These are phyloP conservation scores for Fistulina hepatica DNA, from an alignment of 1,284 basidiomycete genomes.

Conservation along the genomic window DNA sequence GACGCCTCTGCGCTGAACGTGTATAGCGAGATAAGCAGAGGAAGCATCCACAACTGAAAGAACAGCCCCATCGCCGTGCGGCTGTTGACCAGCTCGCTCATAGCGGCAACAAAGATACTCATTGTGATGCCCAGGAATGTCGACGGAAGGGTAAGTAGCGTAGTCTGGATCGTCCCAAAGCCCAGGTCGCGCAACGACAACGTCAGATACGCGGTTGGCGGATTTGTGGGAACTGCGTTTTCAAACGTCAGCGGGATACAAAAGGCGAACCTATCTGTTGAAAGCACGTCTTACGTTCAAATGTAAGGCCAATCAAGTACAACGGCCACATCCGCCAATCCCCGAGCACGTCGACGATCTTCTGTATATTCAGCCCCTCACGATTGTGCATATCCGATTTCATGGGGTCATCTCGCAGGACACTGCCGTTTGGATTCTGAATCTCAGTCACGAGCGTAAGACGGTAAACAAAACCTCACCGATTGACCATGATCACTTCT, in stretches of 20 bases:
- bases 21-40: slow-evolving; percentile 40
- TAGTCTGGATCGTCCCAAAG: slow-evolving; percentile 43
- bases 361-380: slow-evolving; percentile 46
- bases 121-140: slow-evolving; percentile 32
- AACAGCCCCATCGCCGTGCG: slow-evolving; percentile 36
- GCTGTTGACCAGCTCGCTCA: slow-evolving; percentile 38
- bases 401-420: slow-evolving; percentile 62
- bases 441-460: background rate
- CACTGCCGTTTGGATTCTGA: slow-evolving; percentile 23
- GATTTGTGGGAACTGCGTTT: slow-evolving; percentile 36
- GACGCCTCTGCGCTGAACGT: slow-evolving; percentile 32
- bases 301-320: slow-evolving; percentile 39
- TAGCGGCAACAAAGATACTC: slow-evolving; percentile 32
- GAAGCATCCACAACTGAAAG: slow-evolving; percentile 41
- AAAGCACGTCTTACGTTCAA: slow-evolving; percentile 8
- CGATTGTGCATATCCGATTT: slow-evolving; percentile 76
- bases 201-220: slow-evolving; percentile 49
- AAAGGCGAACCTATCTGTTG: background rate
- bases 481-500: slow-evolving; percentile 43
- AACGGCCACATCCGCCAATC: slow-evolving; percentile 67
- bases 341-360: slow-evolving; percentile 43
- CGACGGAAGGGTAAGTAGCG: slow-evolving; percentile 50
- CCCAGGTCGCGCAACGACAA: slow-evolving; percentile 50
- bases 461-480: too few species aligned
- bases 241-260: background rate